Base-by-base conservation (phyloP, 768 basidiomycete genomes). In the Amanita polypyramis region DNA sequence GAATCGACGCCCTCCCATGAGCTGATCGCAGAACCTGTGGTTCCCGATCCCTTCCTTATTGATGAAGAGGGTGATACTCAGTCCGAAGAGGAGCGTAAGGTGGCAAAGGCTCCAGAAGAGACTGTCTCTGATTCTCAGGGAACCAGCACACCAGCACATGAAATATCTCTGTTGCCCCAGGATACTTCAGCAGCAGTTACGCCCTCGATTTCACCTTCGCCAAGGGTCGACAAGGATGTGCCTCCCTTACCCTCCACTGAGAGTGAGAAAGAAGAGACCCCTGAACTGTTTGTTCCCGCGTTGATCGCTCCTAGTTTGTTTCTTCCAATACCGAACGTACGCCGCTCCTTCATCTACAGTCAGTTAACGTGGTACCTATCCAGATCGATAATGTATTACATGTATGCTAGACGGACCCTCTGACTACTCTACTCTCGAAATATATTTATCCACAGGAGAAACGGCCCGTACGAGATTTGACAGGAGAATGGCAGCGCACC, bases 321-420 rank as follows among this genome's bases (percentile, higher is more conserved):
- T 61, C 66, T 90, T 40, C 88, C 88, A n/a, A 84, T 90, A 36
- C 88, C 89, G 43, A 88, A 88, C 69, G 88, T 91, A 74, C 78
- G 85, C 77, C 66, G 56, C 55, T 65, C 66, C 43, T 64, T 76
- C 52, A 75, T 72, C 39, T 68, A 62, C 15, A 63, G 68, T 62
- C 63, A 70, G 50, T 67, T 84, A 38, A 70, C 73, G 9, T 84
- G 79, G 78, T 82, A 76, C 79, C 62, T 85, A 60, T 70, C 60
- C 62, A 69, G 66, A 65, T 58, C 67, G 65, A 62, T 67, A 62
- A 66, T 71, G 65, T 73, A 69, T 60, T 60, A 64, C 65, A 70
- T 56, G 37, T 65, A 60, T 67, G 66, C 60, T 73, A 92, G 88
- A 89, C 85, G 50, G 89, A 91, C 67, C 84, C 87, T 39, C 73